phyloP scores from a whole-genome alignment of 148 eudicot species.

The Agrostemma githago region DNA sequence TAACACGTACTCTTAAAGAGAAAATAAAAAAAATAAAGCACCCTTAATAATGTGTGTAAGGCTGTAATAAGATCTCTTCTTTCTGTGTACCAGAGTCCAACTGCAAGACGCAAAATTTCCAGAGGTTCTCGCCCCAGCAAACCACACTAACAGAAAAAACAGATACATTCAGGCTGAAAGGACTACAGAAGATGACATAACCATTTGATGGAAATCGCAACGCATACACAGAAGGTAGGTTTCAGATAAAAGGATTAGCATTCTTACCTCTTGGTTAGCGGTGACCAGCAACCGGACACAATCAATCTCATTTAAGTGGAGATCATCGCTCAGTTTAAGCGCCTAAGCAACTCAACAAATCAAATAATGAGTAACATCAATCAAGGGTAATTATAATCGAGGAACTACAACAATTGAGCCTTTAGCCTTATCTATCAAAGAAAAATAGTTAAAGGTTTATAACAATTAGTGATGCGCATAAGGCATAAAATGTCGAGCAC shows the following conservation, averaged over 20 bases:
- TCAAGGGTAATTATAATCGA: not conserved
- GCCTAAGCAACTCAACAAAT: conserved; percentile 37
- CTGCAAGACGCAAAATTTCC: conserved; percentile 79
- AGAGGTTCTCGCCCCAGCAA: conserved; percentile 76
- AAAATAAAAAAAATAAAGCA: conserved; percentile 24
- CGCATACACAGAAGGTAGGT: not conserved
- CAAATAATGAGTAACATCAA: not conserved
- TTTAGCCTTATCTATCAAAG: not conserved
- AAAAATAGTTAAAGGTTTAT: not conserved
- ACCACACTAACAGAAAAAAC: conserved; percentile 61
- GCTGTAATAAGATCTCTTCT: conserved; percentile 91
- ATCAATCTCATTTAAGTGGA: conserved; percentile 92
- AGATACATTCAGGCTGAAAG: conserved; percentile 10
- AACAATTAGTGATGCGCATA: not conserved
- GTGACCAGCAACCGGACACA: conserved; percentile 81
- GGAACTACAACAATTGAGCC: not conserved
- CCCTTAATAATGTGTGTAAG: conserved; percentile 75
- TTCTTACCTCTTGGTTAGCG: conserved; percentile 86
- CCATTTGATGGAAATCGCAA: conserved; percentile 1
- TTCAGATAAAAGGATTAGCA: not conserved
- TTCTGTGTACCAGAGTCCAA: conserved; percentile 96
- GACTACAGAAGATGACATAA: not conserved
- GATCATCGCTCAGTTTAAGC: conserved; percentile 90
- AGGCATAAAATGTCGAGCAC: not conserved
- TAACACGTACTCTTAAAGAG: not conserved